Evolutionary conservation across 768 basidiomycete species (phyloP), one percentile per base, ranked within the genome.

Genomic region (Punctularia strigosozonata): DNA sequence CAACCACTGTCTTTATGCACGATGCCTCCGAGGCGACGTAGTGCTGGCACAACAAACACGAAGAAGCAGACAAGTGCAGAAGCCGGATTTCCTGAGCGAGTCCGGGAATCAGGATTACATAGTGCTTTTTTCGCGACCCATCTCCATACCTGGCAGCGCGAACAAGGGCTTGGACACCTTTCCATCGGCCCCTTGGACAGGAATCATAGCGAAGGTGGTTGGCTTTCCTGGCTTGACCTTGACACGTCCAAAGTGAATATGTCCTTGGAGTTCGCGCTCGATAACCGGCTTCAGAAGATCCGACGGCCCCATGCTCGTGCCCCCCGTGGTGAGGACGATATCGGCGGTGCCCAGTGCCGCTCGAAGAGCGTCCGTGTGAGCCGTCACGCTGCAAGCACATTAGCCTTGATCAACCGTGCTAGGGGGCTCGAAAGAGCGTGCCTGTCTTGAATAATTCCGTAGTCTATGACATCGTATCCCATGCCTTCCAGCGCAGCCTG

Each of bases 81-180:
- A 0, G 89, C 89, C 0, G 89, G 89, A 54, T 92, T 91, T 1
- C 89, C n/a, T n/a, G n/a, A n/a, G n/a, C n/a, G n/a, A n/a, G n/a
- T n/a, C n/a, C n/a, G n/a, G n/a, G n/a, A n/a, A n/a, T n/a, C n/a
- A n/a, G n/a, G n/a, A n/a, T n/a, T n/a, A n/a, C n/a, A n/a, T n/a
- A n/a, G n/a, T n/a, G n/a, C n/a, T n/a, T n/a, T n/a, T n/a, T n/a
- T n/a, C n/a, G n/a, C n/a, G n/a, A n/a, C n/a, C n/a, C n/a, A n/a
- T n/a, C n/a, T n/a, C n/a, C n/a, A n/a, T n/a, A n/a, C n/a, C 89
- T 0, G 89, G 89, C 2, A 94, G 69, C 1, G 85, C 87, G 50
- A 94, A 92, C 8, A 87, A 50, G 4, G 78, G 77, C 47, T 80
- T 86, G 22, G 54, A 51, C 6, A 43, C 50, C 5, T 46, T 55